Evolutionary conservation across 768 basidiomycete species (phyloP), one percentile per base, ranked within the genome.

Genomic region (Mycena metata): DNA sequence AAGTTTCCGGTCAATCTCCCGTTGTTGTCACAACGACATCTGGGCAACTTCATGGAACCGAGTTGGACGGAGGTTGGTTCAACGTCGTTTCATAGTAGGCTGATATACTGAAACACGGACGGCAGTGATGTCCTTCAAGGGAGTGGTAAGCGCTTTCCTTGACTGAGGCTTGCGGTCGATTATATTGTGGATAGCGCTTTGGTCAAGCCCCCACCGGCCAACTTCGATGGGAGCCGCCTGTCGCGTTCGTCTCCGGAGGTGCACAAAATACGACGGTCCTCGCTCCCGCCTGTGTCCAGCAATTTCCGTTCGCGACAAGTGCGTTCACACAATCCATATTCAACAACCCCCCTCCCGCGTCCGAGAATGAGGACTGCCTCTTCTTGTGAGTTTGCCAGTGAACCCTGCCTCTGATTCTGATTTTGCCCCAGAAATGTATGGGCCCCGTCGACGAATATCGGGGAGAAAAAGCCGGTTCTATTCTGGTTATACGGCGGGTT

Each of bases 61-160:
- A 54, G 24, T 5, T 17, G 3, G n/a, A 63, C 43, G 61, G 51
- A 54, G 61, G 61, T 54, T 12, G 10, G 51, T 33, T 23, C 11
- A 5, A 2, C 17, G 13, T 56, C 5, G 21, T 17, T 13, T 24
- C 43, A 2, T 0, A 10, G 24, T 9, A 15, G 19, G 13, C 33
- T 19, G n/a, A n/a, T 47, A 33, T 12, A 19, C 16, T 16, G n/a
- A 43, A 9, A 55, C n/a, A n/a, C n/a, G n/a, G 3, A 43, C 26
- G 11, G 1, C 55, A 65, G 64, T 65, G 3, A 58, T 58, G 46
- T 65, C 64, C 13, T 70, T 70, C 64, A 66, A 61, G 62, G 69
- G 69, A 46, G 58, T 70, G 26, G 69, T 70, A 19, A 42, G 57
- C n/a, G 6, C 8, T 11, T 54, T 3, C 16, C 26, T 42, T 4